Conservation (phyloP, 371 early-diverging fungal species). For the Apophysomyces elegans region DNA sequence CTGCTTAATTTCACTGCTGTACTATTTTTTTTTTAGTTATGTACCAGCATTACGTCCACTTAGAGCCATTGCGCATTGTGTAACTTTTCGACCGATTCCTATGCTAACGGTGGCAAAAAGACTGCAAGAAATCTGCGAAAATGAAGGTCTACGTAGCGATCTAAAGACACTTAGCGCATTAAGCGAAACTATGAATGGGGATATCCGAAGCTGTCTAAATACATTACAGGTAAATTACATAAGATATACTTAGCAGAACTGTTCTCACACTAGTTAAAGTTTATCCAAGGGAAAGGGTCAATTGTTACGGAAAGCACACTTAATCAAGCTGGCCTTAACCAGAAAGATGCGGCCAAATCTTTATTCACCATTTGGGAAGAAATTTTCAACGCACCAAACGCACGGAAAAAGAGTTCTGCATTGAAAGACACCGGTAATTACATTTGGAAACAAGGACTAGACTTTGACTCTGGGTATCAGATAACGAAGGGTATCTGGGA, state of each 20-base stretch:
- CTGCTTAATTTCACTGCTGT: not conserved
- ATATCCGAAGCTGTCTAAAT: constrained; percentile 86
- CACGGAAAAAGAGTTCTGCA: constrained; percentile 22
- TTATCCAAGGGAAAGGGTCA: constrained; percentile 44
- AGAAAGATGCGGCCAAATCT: constrained; percentile 83
- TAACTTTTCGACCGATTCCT: constrained; percentile 72
- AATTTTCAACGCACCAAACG: constrained; percentile 62
- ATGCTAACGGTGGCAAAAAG: constrained; percentile 73
- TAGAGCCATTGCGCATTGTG: constrained; percentile 73
- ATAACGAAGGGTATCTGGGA: constrained; percentile 44
- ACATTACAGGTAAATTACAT: constrained; percentile 76
- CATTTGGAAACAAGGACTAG: not conserved
- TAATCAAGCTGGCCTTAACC: constrained; percentile 61
- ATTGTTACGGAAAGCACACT: constrained; percentile 64
- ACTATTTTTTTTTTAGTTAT: constrained; percentile 55
- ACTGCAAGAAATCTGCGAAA: constrained; percentile 79
- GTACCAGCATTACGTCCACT: constrained; percentile 89
- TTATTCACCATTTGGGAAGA: constrained; percentile 82
- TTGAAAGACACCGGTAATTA: constrained; percentile 22
- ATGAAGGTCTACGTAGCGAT: constrained; percentile 79
- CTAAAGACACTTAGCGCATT: constrained; percentile 75
- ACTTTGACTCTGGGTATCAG: constrained; percentile 19
- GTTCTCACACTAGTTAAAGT: constrained; percentile 19
- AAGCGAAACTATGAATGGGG: constrained; percentile 81
- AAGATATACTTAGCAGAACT: not conserved